Conservation (phyloP, 306 rosid genomes). For the Vigna radiata region DNA sequence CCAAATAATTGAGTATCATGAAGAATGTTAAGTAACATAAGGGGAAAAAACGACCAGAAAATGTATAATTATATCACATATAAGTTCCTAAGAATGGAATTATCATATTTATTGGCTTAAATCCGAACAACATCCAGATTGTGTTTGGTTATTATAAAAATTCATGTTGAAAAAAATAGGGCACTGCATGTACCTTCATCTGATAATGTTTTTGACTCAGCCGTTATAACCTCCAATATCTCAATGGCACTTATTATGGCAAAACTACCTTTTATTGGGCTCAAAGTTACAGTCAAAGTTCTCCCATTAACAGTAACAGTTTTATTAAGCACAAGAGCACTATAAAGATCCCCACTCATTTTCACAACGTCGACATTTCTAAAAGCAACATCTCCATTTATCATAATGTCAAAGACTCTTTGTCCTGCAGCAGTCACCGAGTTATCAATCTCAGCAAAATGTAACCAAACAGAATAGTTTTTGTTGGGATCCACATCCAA, state of each 20-base stretch:
- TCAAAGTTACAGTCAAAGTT: slow-evolving; percentile 71
- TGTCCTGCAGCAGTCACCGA: slow-evolving; percentile 64
- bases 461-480: slow-evolving; percentile 94
- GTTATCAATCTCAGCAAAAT: slow-evolving; percentile 86
- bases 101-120: slow-evolving; percentile 22
- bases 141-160: slow-evolving; percentile 12
- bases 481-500: slow-evolving; percentile 88
- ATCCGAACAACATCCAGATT: slow-evolving; percentile 18
- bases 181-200: slow-evolving; percentile 74
- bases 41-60: slow-evolving; percentile 9
- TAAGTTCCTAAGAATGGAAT: slow-evolving; percentile 13
- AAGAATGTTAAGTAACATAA: slow-evolving; percentile 12
- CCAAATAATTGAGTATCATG: slow-evolving; percentile 27
- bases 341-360: slow-evolving; percentile 71
- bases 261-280: slow-evolving; percentile 61
- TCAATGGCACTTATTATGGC: slow-evolving; percentile 88
- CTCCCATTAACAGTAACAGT: slow-evolving; percentile 82
- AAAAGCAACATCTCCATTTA: slow-evolving; percentile 67
- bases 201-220: slow-evolving; percentile 72
- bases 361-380: slow-evolving; percentile 73
- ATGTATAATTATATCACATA: slow-evolving; percentile 31
- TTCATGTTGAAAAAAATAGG: slow-evolving; percentile 1
- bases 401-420: slow-evolving; percentile 78
- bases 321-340: slow-evolving; percentile 85
- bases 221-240: slow-evolving; percentile 74